Evolutionary conservation across 371 early-diverging fungal species (phyloP), one percentile per base, ranked within the genome.

Genomic region (Rhizopus arrhizus): DNA sequence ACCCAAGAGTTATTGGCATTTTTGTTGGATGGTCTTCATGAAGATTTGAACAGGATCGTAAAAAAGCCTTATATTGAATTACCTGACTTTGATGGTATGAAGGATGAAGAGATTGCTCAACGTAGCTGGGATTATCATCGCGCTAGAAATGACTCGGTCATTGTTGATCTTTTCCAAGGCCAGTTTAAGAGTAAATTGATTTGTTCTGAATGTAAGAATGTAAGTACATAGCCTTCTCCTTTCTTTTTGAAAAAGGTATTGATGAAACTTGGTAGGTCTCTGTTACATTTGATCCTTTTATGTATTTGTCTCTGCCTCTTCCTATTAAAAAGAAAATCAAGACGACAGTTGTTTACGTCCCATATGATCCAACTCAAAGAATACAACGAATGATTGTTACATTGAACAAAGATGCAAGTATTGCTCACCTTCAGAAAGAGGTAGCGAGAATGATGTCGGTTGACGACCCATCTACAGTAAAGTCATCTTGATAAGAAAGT

Each of bases 111-210:
- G 34, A 81, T 85, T 31, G 86, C 89, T 1, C 42, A 62, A 12
- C 69, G 71, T 41, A 78, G 75, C 47, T 90, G 89, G 89, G 54
- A 80, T 35, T 73, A 83, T 54, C 88, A 89, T 66, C 77, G 78
- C 43, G 78, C 83, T 12, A 77, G 88, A 47, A 89, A 89, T 61
- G 84, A 86, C 59, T 88, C 89, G 6, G 71, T 89, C 51, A 80
- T 94, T 66, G 87, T 90, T 3, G 91, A 92, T 64, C 67, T 90
- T 9, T 94, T 95, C 65, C 92, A 93, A 66, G 93, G 91, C 1
- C 89, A 92, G 66, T 89, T 89, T 66, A 91, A 88, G 64, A 86
- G 87, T 33, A 85, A 86, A 2, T 73, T 93, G 32, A 78, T 85
- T 29, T 96, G 96, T 64, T 65, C 76, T 16, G 83, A 72, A 11